Evolutionary conservation across 495 filamentous ascomycete genomes (phyloP), one percentile per base, ranked within the genome.

Genomic region (Acidiella bohemica): DNA sequence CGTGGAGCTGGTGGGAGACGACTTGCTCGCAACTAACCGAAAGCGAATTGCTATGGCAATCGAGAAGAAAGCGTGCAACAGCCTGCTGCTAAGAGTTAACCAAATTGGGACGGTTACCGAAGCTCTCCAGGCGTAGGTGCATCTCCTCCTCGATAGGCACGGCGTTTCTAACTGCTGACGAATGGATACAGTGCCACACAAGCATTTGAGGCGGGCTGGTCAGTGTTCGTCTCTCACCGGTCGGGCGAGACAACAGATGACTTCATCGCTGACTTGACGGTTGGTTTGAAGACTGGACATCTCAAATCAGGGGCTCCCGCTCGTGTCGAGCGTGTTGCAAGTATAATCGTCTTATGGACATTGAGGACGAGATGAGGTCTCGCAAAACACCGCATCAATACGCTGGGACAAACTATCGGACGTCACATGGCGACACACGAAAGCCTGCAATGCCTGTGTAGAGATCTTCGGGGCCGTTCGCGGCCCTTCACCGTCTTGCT

Each of bases 271-370:
- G 41, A 44, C 24, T 22, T 44, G 32, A 44, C 41, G 9, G 41
- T 44, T 12, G 41, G 32, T 17, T 4, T 44, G 5, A 14, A 25
- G 14, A 24, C 41, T 5, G 41, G 41, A 6, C 41, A 44, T 32
- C 34, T 44, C 11, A 44, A 44, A 33, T 37, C 32, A n/a, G 41
- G 41, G 13, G 34, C 32, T 3, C 41, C 41, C 13, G 12, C 13
- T n/a, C 24, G 41, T 4, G 41, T 32, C 3, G 41, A 44, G 34
- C 19, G 41, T 7, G 41, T 44, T 6, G 41, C 41, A 44, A 44
- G 19, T 44, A 44, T 28, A 44, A 44, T 30, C 41, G 41, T 3
- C 24, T 44, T 32, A 44, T 44, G 41, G 41, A 44, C 34, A 44
- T 44, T 31, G 41, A 44, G 22, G 41, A 44, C 19, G 34, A 44